Evolutionary conservation across 73 alveolate genomes (phyloP).

Genomic region (Paraurostyla sp.): DNA sequence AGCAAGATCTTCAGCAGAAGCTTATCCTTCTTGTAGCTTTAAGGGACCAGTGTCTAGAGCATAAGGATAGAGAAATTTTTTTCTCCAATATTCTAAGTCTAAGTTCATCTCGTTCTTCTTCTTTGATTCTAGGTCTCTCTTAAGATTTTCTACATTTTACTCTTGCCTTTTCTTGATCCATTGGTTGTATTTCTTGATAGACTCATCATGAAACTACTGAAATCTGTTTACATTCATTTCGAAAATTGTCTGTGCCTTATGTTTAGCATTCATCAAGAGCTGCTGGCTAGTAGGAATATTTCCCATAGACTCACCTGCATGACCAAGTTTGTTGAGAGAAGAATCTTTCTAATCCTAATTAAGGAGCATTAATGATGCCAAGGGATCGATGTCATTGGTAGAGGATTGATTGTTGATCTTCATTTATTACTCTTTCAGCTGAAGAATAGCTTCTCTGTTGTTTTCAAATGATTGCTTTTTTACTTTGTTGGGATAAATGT

Average conservation of each 20-base stretch:
- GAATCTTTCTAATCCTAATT: too few relatives aligned
- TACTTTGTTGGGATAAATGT: constrained; percentile 75
- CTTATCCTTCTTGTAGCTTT: constrained; percentile 14
- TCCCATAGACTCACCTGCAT: too few relatives aligned
- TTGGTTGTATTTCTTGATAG: constrained; percentile 38
- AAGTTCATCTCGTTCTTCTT: constrained; percentile 63
- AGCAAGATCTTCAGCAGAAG: constrained; percentile 11
- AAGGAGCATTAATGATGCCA: constrained; percentile 29
- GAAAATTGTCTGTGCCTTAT: neutral
- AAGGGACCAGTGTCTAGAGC: constrained; percentile 63
- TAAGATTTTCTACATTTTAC: constrained; percentile 12
- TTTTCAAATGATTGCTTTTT: constrained; percentile 70
- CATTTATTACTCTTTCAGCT: constrained; percentile 47
- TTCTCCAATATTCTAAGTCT: constrained; percentile 67
- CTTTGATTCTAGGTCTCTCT: constrained; percentile 40
- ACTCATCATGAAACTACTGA: constrained; percentile 39
- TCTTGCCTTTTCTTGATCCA: constrained; percentile 47
- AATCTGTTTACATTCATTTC: constrained; percentile 38
- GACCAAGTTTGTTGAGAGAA: too few relatives aligned
- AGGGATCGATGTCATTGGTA: constrained; percentile 26
- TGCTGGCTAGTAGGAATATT: too few relatives aligned
- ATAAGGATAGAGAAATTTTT: constrained; percentile 59
- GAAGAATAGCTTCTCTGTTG: constrained; percentile 36
- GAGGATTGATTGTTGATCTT: neutral
- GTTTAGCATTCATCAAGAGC: neutral